Evolutionary conservation across 495 filamentous ascomycete genomes (phyloP).

Genomic region (Annulohypoxylon maeteangense): DNA sequence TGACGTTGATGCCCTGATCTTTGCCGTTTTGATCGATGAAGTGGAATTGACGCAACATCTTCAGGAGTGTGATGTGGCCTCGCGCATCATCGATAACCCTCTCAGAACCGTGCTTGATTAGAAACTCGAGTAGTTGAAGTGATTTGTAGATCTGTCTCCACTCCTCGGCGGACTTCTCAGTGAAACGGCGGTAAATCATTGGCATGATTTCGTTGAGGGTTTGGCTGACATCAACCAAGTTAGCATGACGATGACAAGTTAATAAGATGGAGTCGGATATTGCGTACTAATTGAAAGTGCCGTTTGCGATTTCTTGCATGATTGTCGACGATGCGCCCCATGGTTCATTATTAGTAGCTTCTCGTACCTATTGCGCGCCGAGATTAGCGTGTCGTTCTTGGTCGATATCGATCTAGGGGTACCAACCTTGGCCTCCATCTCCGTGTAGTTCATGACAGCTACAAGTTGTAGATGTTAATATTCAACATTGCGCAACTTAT

Average conservation of each 20-base stretch:
- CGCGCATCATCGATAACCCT: conserved; percentile 97
- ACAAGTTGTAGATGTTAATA: conserved; percentile 33
- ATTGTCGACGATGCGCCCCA: conserved; percentile 92
- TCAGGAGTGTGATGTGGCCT: conserved; percentile 91
- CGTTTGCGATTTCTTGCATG: conserved; percentile 97
- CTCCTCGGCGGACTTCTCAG: conserved; percentile 96
- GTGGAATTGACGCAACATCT: conserved; percentile 99
- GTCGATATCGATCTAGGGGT: not conserved
- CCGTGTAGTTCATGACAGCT: conserved; percentile 99
- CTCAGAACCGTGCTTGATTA: conserved; percentile 98
- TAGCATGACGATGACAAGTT: not conserved
- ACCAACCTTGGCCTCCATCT: conserved; percentile 96
- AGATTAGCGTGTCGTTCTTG: conserved; percentile 21
- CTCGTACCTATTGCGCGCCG: conserved; percentile 72
- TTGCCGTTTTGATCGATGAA: conserved; percentile 96
- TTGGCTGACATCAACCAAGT: conserved; percentile 67
- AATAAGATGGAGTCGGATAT: not conserved
- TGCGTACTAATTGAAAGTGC: conserved; percentile 95
- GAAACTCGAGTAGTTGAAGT: conserved; percentile 94
- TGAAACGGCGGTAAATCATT: conserved; percentile 99
- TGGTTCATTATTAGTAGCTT: conserved; percentile 98
- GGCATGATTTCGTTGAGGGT: conserved; percentile 99
- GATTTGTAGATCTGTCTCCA: conserved; percentile 99
- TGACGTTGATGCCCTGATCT: conserved; percentile 97
- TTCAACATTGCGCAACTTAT: conserved; percentile 11